phyloP scores from a whole-genome alignment of 2,329 filamentous ascomycete genomes.

The Pseudodiploospora longispora region DNA sequence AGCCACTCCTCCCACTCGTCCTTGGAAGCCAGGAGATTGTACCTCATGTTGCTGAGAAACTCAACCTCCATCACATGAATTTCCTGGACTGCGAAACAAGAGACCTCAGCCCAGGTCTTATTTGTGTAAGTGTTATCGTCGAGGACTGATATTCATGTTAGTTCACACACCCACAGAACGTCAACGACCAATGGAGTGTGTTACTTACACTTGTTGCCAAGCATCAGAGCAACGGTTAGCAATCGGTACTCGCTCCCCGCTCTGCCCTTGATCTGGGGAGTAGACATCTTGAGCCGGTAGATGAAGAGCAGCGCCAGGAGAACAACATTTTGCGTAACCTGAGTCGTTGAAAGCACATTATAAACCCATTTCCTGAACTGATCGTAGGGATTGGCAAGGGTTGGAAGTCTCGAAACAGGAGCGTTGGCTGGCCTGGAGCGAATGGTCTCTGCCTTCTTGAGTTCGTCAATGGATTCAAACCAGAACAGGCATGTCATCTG shows the following conservation, averaged over 20 bases:
- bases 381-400: conserved; percentile 66
- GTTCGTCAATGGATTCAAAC: conserved; percentile 82
- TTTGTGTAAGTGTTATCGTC: conserved; percentile 99
- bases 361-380: conserved; percentile 93
- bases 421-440: conserved; percentile 30
- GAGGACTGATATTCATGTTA: conserved; percentile 50
- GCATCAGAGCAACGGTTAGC: conserved; percentile 90
- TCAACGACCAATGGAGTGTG: neutral
- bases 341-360: conserved; percentile 82
- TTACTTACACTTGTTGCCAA: conserved; percentile 85
- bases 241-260: conserved; percentile 89
- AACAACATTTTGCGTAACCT: conserved; percentile 94
- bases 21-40: conserved; percentile 80
- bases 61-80: conserved; percentile 99
- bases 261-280: conserved; percentile 81
- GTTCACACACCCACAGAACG: conserved; percentile 1
- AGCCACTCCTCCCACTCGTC: conserved; percentile 86
- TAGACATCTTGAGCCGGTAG: conserved; percentile 84
- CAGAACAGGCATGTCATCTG: conserved; percentile 95
- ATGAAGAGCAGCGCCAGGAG: conserved; percentile 85
- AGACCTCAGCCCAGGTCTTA: conserved; percentile 98
- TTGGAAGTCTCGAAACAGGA: conserved; percentile 47
- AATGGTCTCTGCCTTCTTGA: conserved; percentile 65
- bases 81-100: conserved; percentile 84
- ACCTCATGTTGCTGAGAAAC: conserved; percentile 96